Base-by-base conservation (phyloP, 352 stramenopile species). In the Phytophthora fragariae region DNA sequence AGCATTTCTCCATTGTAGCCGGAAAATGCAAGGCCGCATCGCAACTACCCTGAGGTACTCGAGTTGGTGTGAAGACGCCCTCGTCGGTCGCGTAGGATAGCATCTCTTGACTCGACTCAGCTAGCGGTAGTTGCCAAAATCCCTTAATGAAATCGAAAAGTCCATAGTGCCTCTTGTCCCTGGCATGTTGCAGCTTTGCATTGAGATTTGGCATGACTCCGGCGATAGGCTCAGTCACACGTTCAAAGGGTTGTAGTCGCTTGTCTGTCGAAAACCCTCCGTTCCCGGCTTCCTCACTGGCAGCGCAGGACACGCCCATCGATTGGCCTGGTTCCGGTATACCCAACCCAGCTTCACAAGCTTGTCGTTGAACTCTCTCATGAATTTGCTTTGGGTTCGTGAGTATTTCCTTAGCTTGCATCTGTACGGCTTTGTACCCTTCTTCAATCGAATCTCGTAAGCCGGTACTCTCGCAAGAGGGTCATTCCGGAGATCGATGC, bases 11-110 rank as follows among this genome's bases (percentile, higher is more conserved):
- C 57, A 63, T 63, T 27, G 57, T 54, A 11, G 44, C 57, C 17
- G 44, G 27, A 33, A 64, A 56, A n/a, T 64, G 57, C 11, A 64
- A n/a, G 2, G 57, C 24, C 3, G 41, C 14, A 41, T 56, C 39
- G n/a, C 41, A 56, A 44, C 57, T 64, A 6, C 41, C 41, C 29
- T 64, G 41, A 8, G 27, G 29, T 21, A 46, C 57, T 31, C 21
- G 19, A 12, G 19, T 62, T 8, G 39, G 21, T 1, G 56, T 62
- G 24, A 58, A 58, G 41, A 46, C 41, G 12, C 53, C 29, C 29
- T 58, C 27, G 10, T 75, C 62, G 1, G 54, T 80, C 62, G 71
- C 52, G 55, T 73, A 80, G 1, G 55, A 69, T n/a, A 75, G 65
- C 0, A 66, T 57, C 24, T 80, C 59, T 44, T 64, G 55, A 24